phyloP scores from a whole-genome alignment of 768 basidiomycete species.

The Tricholoma sp. region DNA sequence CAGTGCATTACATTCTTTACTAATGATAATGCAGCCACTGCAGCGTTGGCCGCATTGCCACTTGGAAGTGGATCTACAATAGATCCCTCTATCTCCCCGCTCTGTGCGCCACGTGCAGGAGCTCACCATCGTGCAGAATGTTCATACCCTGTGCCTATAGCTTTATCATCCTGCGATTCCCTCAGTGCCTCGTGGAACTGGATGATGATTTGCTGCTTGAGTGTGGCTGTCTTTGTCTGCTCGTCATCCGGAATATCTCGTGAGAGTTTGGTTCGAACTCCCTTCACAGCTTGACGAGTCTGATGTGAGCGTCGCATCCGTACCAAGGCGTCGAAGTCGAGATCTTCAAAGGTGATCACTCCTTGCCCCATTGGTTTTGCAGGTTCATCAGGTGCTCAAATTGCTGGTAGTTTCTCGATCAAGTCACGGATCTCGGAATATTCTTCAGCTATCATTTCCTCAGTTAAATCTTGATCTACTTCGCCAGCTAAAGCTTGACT shows the following conservation, averaged over 20 bases:
- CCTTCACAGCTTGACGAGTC: conserved; percentile 10
- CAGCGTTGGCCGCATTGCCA: neutral
- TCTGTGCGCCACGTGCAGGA: neutral
- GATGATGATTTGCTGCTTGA: conserved; percentile 6
- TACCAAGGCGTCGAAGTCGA: conserved; percentile 12
- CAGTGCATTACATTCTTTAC: neutral
- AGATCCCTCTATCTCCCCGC: neutral
- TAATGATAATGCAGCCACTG: neutral
- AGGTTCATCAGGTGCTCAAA: neutral
- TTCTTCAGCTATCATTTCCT: neutral
- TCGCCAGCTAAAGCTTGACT: neutral
- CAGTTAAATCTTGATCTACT: conserved; percentile 5
- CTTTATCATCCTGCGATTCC: conserved; percentile 6
- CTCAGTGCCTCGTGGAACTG: conserved; percentile 10
- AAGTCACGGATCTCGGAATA: neutral
- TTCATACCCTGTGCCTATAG: neutral
- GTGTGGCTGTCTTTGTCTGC: neutral
- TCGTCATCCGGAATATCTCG: neutral
- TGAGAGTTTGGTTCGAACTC: conserved; percentile 6
- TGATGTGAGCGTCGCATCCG: conserved; percentile 9
- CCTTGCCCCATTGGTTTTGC: neutral
- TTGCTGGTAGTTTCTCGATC: neutral
- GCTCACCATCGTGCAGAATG: neutral
- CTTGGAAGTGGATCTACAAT: neutral
- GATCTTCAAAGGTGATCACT: conserved; percentile 1